Percentiles rank a stretch among this genome's conserved stretches.
Conservation (phyloP, 768 basidiomycete genomes). For the Kwoniella dendrophila region DNA sequence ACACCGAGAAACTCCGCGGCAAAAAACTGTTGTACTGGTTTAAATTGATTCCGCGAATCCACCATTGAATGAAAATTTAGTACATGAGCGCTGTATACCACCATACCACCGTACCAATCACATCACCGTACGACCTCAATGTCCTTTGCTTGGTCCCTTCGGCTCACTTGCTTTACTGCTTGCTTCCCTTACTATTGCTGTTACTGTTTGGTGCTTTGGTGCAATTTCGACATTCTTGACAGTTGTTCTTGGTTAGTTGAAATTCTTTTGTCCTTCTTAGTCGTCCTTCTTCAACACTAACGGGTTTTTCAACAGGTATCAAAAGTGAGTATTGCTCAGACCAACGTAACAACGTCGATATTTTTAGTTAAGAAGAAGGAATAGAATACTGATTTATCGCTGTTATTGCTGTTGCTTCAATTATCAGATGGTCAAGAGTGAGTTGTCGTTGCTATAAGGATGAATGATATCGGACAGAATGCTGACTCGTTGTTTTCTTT, state of each 20-base stretch:
- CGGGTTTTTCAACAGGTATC: conserved; percentile 25
- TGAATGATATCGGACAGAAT: neutral
- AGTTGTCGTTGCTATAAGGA: conserved; percentile 19
- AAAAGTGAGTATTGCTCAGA: conserved; percentile 21
- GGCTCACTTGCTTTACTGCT: conserved; percentile 1
- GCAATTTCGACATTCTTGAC: conserved; percentile 5
- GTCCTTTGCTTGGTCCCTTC: no score
- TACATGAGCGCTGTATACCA: neutral
- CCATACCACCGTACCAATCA: neutral
- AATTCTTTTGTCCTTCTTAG: conserved; percentile 5
- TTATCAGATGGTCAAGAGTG: conserved; percentile 50
- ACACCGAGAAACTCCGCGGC: conserved; percentile 34
- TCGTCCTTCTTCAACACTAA: conserved; percentile 18
- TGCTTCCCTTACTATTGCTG: neutral
- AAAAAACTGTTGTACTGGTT: neutral
- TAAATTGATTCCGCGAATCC: conserved; percentile 4
- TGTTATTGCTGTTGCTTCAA: conserved; percentile 3
- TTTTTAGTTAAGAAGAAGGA: neutral
- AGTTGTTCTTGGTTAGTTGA: neutral
- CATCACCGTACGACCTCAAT: no score
- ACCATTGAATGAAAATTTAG: neutral
- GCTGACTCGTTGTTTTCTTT: conserved; percentile 22
- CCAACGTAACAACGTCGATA: no score
- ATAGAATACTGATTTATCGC: neutral
- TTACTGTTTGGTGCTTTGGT: conserved; percentile 1